Base-by-base conservation (phyloP, 495 filamentous ascomycete genomes). In the Daldinia decipiens region DNA sequence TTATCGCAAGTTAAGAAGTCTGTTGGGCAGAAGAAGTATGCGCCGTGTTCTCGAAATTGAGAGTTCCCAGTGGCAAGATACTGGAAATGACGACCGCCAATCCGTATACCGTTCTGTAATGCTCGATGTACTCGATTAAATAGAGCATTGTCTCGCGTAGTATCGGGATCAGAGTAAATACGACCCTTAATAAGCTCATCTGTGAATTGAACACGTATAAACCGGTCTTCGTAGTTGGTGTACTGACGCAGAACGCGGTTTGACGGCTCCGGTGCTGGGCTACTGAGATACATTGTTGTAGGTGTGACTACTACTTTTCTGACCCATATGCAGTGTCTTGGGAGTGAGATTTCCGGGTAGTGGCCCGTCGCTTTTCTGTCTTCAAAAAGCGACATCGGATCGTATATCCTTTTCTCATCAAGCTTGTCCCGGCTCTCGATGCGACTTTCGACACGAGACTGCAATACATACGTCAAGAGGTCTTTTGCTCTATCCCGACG, bases 41-140 rank as follows among this genome's bases (percentile, higher is more conserved):
- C 94, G 0, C 93, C 93, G 75, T 94, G 88, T 75, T 98, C 95
- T 13, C 95, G 88, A 63, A 99, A 91, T 70, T 98, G 95, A 0
- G 95, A 97, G 77, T 97, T 98, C 0, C 95, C 95, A 77, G 93
- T 97, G 5, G 96, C 95, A 24, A 99, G 88, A 70, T 97, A 98
- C 74, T 96, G 86, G 76, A 92, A 99, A 69, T 88, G 90, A 12
- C 91, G 88, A 68, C 88, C 87, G 12, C 92, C 95, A 57, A 99
- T 89, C 1, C 79, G 81, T 65, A 99, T 97, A 6, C 95, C 95
- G 47, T 94, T 88, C 5, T 78, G 81, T 72, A 99, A 73, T 4
- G 91, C 87, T 51, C 89, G 83, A 71, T 88, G 88, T 67, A 97
- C 82, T 13, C 93, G 88, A 15, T 85, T 86, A 73, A 92, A 97